phyloP scores from a whole-genome alignment of 768 basidiomycete species.

The Clathrus columnatus region DNA sequence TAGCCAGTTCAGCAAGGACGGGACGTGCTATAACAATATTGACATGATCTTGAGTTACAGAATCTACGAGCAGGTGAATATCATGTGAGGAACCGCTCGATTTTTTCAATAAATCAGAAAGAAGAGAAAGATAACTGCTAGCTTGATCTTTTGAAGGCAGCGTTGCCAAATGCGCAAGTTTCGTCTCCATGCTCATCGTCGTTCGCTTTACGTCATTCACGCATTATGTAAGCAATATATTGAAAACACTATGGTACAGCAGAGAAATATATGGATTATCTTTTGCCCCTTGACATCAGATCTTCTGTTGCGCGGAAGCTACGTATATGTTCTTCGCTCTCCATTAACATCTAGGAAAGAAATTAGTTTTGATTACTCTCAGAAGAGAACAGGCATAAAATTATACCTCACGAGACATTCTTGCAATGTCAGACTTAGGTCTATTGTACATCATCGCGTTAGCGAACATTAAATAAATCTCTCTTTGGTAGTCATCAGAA shows the following conservation, averaged over 20 bases:
- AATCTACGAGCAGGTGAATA: conserved; percentile 67
- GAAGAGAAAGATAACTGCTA: conserved; percentile 58
- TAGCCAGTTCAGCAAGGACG: conserved; percentile 79
- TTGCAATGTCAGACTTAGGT: conserved; percentile 75
- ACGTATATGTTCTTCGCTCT: conserved; percentile 58
- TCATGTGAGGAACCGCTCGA: conserved; percentile 39
- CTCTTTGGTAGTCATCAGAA: conserved; percentile 82
- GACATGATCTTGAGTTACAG: conserved; percentile 72
- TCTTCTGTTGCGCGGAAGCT: conserved; percentile 74
- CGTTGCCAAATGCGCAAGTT: conserved; percentile 50
- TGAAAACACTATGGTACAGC: conserved; percentile 7
- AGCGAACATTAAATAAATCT: conserved; percentile 89
- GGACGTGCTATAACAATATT: conserved; percentile 86
- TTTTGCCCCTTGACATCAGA: conserved; percentile 21
- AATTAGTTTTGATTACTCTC: neutral
- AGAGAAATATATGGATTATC: conserved; percentile 4
- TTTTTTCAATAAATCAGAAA: conserved; percentile 55
- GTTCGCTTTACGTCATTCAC: neutral
- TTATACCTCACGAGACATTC: conserved; percentile 86
- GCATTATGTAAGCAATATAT: neutral
- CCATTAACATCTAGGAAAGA: conserved; percentile 57
- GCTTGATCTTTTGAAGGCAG: conserved; percentile 83
- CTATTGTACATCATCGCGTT: conserved; percentile 98
- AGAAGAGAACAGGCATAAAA: neutral
- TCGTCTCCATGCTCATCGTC: conserved; percentile 65